Conservation (phyloP, 2,329 filamentous ascomycete genomes). For the Diaporthe humulicola region DNA sequence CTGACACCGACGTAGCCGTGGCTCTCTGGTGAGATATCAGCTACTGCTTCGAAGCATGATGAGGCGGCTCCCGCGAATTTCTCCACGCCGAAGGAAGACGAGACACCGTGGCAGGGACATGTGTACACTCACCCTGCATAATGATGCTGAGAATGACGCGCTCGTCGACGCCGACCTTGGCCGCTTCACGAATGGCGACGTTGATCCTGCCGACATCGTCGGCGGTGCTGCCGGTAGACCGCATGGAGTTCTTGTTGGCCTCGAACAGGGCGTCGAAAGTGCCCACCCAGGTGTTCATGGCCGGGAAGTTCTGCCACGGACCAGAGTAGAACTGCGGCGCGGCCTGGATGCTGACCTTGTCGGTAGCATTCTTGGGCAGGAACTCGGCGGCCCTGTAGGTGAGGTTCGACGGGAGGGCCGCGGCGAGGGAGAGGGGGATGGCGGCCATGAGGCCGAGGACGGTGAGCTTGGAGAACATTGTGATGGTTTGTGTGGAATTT, state of each 20-base stretch:
- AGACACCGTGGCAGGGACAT: background rate
- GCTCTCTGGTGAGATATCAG: conserved; percentile 45
- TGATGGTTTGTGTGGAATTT: background rate
- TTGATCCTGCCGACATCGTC: conserved; percentile 51
- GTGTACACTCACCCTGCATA: conserved; percentile 49
- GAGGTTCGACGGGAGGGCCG: background rate
- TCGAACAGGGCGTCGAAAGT: conserved; percentile 46
- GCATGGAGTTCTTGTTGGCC: conserved; percentile 51
- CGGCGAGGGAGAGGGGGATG: conserved; percentile 3
- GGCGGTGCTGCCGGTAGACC: conserved; percentile 48
- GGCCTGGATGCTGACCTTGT: background rate
- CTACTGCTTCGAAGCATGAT: background rate
- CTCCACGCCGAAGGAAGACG: background rate
- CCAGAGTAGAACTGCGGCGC: conserved; percentile 12
- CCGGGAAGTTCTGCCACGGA: conserved; percentile 47
- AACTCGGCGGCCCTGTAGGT: background rate
- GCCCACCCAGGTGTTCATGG: conserved; percentile 49
- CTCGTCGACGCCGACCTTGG: conserved; percentile 50
- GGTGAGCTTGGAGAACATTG: conserved; percentile 17
- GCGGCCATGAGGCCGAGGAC: conserved; percentile 13
- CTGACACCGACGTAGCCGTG: conserved; percentile 53
- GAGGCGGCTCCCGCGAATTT: background rate
- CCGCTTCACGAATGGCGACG: conserved; percentile 49
- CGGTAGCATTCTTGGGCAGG: conserved; percentile 8
- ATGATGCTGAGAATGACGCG: conserved; percentile 56